Base-by-base conservation (phyloP, 2,329 filamentous ascomycete species). In the Ophiocordyceps sinensis region DNA sequence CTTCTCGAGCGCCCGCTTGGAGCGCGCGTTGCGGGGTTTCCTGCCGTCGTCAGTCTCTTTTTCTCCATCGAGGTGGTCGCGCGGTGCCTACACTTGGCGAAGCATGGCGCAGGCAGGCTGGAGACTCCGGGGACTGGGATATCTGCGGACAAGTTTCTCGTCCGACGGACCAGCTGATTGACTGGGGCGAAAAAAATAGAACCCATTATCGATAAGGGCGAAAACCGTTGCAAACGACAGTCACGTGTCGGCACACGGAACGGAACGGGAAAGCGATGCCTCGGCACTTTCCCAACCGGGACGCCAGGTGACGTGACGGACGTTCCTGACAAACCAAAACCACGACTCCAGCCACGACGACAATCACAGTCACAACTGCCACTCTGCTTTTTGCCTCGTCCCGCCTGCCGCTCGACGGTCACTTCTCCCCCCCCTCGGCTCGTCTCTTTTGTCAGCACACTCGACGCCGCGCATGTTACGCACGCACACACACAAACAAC, bases 1-100 rank as follows among this genome's bases (percentile, higher is more conserved):
- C 65, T 93, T 89, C 61, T 94, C 91, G 58, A 96, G 79, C 49
- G 85, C 88, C 53, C 91, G 82, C 73, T 94, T 94, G 44, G 87
- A 91, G 70, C 91, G 87, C 52, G 89, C 87, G 64, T 75, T 77
- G 47, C 70, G 68, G 49, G 74, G 73, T 63, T 76, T 76, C 58
- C 72, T 76, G 49, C 7, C 8, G 7, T 3, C 5, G 34, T 44
- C 32, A 49, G 41, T 12, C 30, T 26, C 29, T 5, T 5, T 29
- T n/a, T n/a, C n/a, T n/a, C n/a, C n/a, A n/a, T n/a, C n/a, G n/a
- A n/a, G n/a, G n/a, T n/a, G n/a, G n/a, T n/a, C 6, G 21, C 17
- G 14, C 28, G 35, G 30, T 7, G 42, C 65, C 44, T 57, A 69
- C 67, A 70, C 62, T 66, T 68, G 65, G 40, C 67, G 65, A 51